Evolutionary conservation across 345 rosid species (phyloP).

Genomic region (Linum trigynum): DNA sequence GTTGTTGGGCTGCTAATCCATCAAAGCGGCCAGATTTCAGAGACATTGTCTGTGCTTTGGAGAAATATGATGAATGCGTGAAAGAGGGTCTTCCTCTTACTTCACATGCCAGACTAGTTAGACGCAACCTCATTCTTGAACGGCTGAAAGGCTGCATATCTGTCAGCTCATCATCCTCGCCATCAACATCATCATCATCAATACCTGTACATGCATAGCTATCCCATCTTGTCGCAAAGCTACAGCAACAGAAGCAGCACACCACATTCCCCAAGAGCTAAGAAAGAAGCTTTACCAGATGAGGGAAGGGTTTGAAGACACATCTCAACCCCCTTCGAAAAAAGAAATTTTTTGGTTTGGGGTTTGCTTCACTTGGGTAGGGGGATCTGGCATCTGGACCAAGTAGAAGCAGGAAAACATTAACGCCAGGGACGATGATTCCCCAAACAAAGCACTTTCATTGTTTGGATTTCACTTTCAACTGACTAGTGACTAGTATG

Average conservation of each 20-base stretch:
- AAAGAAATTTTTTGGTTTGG: background rate
- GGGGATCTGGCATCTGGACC: background rate
- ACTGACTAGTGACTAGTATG: background rate
- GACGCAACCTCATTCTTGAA: conserved; percentile 52
- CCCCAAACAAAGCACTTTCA: background rate
- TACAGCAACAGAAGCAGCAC: background rate
- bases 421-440: too few species aligned
- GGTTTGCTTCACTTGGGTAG: background rate
- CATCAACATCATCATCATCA: conserved; percentile 18
- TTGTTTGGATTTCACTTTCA: background rate
- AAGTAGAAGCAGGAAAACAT: too few species aligned
- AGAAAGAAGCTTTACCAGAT: background rate
- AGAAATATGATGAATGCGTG: conserved; percentile 74
- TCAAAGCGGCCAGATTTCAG: conserved; percentile 85
- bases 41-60: conserved; percentile 64
- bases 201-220: conserved; percentile 73
- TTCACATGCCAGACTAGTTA: conserved; percentile 57
- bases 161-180: conserved; percentile 32
- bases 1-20: conserved; percentile 87
- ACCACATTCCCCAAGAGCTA: background rate
- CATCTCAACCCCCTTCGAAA: background rate
- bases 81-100: conserved; percentile 86
- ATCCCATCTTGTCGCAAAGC: background rate
- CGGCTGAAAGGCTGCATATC: conserved; percentile 73
- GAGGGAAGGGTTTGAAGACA: background rate